phyloP scores from a whole-genome alignment of 805 yeast genomes.

The Metschnikowia matae region DNA sequence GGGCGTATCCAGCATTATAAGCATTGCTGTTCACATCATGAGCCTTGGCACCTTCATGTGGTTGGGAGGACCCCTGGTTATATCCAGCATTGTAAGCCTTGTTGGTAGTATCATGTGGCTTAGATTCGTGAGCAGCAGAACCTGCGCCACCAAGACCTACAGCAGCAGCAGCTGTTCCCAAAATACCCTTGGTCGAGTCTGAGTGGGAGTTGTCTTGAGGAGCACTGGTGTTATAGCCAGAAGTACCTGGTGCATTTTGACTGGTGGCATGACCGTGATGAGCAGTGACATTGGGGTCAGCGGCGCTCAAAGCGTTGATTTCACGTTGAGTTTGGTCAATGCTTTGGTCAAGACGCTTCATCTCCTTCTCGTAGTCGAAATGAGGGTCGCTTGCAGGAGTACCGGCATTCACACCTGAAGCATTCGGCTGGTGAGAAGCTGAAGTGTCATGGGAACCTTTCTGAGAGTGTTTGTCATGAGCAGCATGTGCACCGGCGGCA shows the following conservation, averaged over 20 bases:
- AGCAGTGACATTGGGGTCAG: no score
- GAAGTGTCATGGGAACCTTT: conserved; percentile 5
- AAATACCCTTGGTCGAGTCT: conserved; percentile 6
- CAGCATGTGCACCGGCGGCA: conserved; percentile 6
- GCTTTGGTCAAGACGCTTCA: conserved; percentile 22
- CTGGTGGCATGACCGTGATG: no score
- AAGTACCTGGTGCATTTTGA: neutral
- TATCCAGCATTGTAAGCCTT: conserved; percentile 14
- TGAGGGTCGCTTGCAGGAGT: conserved; percentile 15
- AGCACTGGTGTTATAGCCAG: neutral
- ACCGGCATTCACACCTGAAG: conserved; percentile 5
- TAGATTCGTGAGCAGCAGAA: conserved; percentile 4
- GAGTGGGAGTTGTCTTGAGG: neutral
- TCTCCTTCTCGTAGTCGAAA: conserved; percentile 22
- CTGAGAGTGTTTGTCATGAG: neutral
- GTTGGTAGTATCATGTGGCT: neutral
- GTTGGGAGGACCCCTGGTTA: neutral
- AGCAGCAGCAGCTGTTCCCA: conserved; percentile 24
- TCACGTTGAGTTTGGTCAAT: conserved; percentile 25
- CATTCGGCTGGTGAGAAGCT: conserved; percentile 3
- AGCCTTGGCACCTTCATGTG: neutral
- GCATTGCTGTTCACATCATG: neutral
- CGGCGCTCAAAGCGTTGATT: conserved; percentile 15
- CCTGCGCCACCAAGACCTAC: conserved; percentile 16
- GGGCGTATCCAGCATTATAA: conserved; percentile 14